Percentiles rank a stretch among this genome's conserved stretches.
Evolutionary conservation across 805 yeast species (phyloP).

Genomic region (Candida maesae): DNA sequence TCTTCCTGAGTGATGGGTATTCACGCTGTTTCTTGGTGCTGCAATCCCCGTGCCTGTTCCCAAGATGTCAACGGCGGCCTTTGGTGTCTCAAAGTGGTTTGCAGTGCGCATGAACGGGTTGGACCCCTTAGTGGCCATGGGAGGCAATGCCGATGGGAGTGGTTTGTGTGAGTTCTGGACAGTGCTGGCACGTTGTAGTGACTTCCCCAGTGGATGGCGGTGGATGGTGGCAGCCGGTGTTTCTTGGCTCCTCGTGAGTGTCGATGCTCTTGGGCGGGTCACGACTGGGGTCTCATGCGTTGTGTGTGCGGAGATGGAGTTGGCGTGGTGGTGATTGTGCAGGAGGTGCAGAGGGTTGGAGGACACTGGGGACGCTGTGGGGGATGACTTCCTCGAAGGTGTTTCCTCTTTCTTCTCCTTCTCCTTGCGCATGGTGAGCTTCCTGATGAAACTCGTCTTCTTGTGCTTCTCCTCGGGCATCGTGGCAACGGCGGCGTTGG

Average conservation of each 20-base stretch:
- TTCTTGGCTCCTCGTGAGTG: background rate
- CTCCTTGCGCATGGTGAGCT: conserved; percentile 3
- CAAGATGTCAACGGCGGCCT: conserved; percentile 3
- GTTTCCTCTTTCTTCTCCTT: too few relatives aligned
- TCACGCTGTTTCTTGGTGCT: conserved; percentile 6
- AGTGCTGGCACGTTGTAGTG: conserved; percentile 6
- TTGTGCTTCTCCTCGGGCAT: conserved; percentile 12
- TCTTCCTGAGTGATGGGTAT: conserved; percentile 7
- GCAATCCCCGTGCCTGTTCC: conserved; percentile 8
- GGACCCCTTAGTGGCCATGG: conserved; percentile 1
- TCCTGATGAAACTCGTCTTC: conserved; percentile 1
- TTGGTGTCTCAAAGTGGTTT: background rate
- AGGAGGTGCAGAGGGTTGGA: too few relatives aligned
- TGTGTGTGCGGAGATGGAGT: background rate
- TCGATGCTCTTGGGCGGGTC: background rate
- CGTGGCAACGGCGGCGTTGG: background rate
- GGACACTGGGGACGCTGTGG: too few relatives aligned
- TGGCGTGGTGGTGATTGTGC: background rate
- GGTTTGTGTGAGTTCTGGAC: conserved; percentile 1
- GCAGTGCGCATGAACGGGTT: conserved; percentile 5
- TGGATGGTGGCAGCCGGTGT: background rate
- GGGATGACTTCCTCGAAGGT: background rate
- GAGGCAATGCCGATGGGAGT: background rate
- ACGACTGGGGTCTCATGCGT: background rate
- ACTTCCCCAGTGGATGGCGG: background rate